These are phyloP conservation scores for Telfairia occidentalis DNA, from an alignment of 331 rosid species.

Conservation along the genomic window DNA sequence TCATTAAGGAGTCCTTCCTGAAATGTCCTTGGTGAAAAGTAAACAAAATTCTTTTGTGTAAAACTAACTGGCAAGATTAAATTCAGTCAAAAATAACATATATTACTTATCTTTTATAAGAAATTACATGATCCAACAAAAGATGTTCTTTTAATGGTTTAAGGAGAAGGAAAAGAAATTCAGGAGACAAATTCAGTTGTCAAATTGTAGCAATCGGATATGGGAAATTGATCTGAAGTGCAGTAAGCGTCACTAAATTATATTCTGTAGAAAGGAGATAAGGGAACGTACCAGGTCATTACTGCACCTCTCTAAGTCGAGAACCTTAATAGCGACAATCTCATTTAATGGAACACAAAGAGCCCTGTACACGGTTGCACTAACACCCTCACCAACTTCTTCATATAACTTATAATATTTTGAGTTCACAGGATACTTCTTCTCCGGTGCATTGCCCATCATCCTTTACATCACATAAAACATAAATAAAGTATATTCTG, in stretches of 20 bases:
- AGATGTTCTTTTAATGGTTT: neutral
- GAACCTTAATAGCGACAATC: conserved; percentile 94
- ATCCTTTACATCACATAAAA: conserved; percentile 37
- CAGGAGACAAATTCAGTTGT: neutral
- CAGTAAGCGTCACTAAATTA: neutral
- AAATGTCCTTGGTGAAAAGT: neutral
- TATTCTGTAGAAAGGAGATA: neutral
- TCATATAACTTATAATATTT: conserved; percentile 74
- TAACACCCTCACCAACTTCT: conserved; percentile 99
- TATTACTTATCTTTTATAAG: neutral
- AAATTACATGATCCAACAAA: neutral
- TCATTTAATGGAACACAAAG: conserved; percentile 81
- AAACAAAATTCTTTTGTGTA: neutral
- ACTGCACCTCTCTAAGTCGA: conserved; percentile 89
- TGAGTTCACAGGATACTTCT: conserved; percentile 64
- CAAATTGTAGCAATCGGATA: neutral
- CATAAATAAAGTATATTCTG: conserved; percentile 20
- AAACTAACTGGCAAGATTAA: neutral
- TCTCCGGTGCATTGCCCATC: conserved; percentile 54
- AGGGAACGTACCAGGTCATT: conserved; percentile 67
- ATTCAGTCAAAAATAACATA: neutral
- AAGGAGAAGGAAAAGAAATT: neutral
- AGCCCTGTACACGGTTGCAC: conserved; percentile 88
- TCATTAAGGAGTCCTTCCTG: neutral
- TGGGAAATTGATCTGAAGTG: neutral